Evolutionary conservation across 768 basidiomycete species (phyloP), one percentile per base, ranked within the genome.

Genomic region (Cystobasidium onofrii): DNA sequence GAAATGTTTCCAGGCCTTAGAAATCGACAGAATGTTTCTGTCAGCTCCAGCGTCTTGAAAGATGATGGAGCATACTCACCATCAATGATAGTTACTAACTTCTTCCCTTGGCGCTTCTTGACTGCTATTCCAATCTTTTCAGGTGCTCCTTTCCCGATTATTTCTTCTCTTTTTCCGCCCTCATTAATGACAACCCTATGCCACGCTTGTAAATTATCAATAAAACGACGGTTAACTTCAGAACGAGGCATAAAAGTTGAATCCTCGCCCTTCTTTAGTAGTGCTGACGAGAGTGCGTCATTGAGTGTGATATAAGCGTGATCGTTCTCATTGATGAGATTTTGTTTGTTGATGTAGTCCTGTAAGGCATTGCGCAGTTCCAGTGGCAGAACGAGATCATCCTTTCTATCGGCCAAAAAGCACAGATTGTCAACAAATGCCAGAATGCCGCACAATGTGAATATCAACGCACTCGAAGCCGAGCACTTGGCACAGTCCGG

Each of bases 201-300:
- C 69, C 69, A 71, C n/a, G 69, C 69, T 44, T 71, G 69, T 54
- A 71, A 31, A 36, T 36, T 60, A 20, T 71, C 43, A 33, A 71
- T 20, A 27, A 71, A 52, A 4, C 69, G 50, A 2, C 36, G 33
- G 10, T 18, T 36, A 31, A 60, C 33, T 43, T 71, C 36, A 34
- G 69, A 71, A 15, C 69, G 69, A 31, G 69, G 55, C 54, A 71
- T 71, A 25, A 71, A 71, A 31, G 60, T 54, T 13, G 61, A 25
- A 54, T 71, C 54, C 39, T 71, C 69, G 17, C 69, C 69, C 41
- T 71, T 71, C 69, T 71, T 71, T 44, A 71, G 54, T n/a, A 71
- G 27, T 7, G 54, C 69, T 25, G 10, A 2, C 7, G 52, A 31
- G 4, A 71, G 69, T 3, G 27, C 2, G 1, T 55, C 69, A 31